Percentiles rank a stretch among this genome's conserved stretches.
These are phyloP conservation scores for Wallacemonas sp. DNA, from an alignment of 208 protist species.

Conservation along the genomic window DNA sequence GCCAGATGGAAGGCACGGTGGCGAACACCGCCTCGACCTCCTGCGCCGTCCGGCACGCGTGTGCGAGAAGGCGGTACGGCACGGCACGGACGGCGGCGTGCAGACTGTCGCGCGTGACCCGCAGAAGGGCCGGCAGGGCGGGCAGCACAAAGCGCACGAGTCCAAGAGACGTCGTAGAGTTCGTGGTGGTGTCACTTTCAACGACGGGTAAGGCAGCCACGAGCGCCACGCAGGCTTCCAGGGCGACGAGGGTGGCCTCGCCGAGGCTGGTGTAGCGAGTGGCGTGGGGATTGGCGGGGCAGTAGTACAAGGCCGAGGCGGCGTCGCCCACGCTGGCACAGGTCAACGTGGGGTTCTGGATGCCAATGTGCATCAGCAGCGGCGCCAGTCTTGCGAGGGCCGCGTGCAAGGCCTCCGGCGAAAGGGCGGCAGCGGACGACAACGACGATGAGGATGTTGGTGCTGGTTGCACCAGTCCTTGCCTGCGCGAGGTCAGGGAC, in stretches of 20 bases:
- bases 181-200: background rate
- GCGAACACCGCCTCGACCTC: slow-evolving; percentile 43
- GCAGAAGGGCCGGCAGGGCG: slow-evolving; percentile 41
- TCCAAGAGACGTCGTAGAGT: slow-evolving; percentile 20
- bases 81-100: slow-evolving; percentile 61
- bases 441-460: no score
- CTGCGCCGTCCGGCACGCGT: slow-evolving; percentile 38
- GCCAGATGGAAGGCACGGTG: slow-evolving; percentile 69
- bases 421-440: background rate
- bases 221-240: slow-evolving; percentile 64
- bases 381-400: slow-evolving; percentile 42
- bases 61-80: slow-evolving; percentile 52
- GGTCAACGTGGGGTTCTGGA: slow-evolving; percentile 74
- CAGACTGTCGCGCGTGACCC: slow-evolving; percentile 61
- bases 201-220: background rate
- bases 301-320: slow-evolving; percentile 60
- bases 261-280: slow-evolving; percentile 77
- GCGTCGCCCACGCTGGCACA: slow-evolving; percentile 36
- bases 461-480: background rate
- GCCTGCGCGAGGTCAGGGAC: slow-evolving; percentile 42
- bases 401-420: slow-evolving; percentile 8
- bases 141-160: slow-evolving; percentile 52
- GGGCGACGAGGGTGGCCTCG: slow-evolving; percentile 60
- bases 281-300: slow-evolving; percentile 42
- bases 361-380: slow-evolving; percentile 52